These are phyloP conservation scores for Penicillium canariense DNA, from an alignment of 495 filamentous ascomycete species.

Conservation along the genomic window DNA sequence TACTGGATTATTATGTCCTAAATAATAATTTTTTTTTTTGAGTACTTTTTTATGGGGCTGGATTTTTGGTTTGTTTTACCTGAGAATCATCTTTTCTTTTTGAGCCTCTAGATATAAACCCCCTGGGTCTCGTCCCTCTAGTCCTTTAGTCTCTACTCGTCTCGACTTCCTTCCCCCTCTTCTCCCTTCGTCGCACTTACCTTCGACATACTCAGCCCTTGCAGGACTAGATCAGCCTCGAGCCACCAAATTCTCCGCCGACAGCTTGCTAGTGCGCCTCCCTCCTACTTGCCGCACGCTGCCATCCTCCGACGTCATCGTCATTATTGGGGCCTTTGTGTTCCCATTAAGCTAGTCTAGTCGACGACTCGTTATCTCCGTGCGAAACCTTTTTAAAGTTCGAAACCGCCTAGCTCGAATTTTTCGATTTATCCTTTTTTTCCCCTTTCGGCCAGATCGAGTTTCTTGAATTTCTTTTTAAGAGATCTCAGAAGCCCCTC, in stretches of 20 bases:
- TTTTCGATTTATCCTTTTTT: slow-evolving; percentile 1
- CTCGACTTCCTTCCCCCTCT: background rate
- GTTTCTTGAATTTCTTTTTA: slow-evolving; percentile 6
- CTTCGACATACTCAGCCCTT: background rate
- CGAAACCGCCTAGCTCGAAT: slow-evolving; percentile 8
- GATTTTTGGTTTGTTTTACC: slow-evolving; percentile 5
- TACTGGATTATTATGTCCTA: background rate
- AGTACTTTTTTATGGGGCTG: background rate
- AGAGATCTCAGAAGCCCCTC: slow-evolving; percentile 6
- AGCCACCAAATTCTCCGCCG: background rate
- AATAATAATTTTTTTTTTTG: background rate
- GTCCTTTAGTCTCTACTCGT: background rate
- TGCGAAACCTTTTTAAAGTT: slow-evolving; percentile 6
- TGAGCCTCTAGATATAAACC: slow-evolving; percentile 29
- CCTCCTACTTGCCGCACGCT: background rate
- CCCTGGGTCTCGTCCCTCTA: background rate
- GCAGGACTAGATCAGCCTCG: slow-evolving; percentile 1
- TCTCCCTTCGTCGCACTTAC: background rate
- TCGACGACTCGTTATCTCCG: background rate
- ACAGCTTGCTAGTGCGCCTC: background rate
- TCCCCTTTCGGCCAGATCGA: slow-evolving; percentile 10
- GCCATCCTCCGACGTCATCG: slow-evolving; percentile 14
- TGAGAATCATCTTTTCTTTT: slow-evolving; percentile 13
- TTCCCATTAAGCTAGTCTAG: background rate
- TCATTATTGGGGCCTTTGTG: background rate